Conservation (phyloP, 176 grass and related monocot species). For the Bonia amplexicaulis region DNA sequence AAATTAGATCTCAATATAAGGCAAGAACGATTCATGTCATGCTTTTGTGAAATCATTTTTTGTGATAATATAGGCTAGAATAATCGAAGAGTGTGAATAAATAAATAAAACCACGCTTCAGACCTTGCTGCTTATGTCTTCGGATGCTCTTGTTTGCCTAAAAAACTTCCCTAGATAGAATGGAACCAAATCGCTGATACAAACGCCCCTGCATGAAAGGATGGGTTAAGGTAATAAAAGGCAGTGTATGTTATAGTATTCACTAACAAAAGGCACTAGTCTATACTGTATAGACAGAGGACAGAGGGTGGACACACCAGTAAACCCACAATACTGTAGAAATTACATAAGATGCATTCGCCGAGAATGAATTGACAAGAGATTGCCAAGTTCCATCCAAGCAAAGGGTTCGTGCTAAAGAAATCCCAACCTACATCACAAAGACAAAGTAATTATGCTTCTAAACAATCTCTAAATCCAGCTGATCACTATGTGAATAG, state of each 20-base stretch:
- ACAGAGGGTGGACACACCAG: constrained; percentile 44
- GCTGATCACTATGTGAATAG: neutral
- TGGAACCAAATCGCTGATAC: constrained; percentile 82
- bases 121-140: constrained; percentile 71
- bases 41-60: neutral
- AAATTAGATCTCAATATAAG: constrained; percentile 15
- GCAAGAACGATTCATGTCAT: neutral
- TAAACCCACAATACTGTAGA: constrained; percentile 90
- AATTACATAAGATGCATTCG: constrained; percentile 69
- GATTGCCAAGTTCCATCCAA: constrained; percentile 79
- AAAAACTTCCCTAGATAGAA: constrained; percentile 81
- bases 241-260: neutral
- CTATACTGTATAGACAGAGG: constrained; percentile 13
- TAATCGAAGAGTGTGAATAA: neutral
- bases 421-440: constrained; percentile 69
- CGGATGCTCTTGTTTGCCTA: constrained; percentile 65
- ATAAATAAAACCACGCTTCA: constrained; percentile 12
- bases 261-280: neutral
- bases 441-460: constrained; percentile 4
- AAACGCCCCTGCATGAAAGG: constrained; percentile 67
- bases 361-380: constrained; percentile 59
- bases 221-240: neutral
- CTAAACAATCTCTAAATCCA: neutral
- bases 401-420: constrained; percentile 74
- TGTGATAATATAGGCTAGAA: neutral